Evolutionary conservation across 2,329 filamentous ascomycete species (phyloP).

Genomic region (Cladosporium sp.): DNA sequence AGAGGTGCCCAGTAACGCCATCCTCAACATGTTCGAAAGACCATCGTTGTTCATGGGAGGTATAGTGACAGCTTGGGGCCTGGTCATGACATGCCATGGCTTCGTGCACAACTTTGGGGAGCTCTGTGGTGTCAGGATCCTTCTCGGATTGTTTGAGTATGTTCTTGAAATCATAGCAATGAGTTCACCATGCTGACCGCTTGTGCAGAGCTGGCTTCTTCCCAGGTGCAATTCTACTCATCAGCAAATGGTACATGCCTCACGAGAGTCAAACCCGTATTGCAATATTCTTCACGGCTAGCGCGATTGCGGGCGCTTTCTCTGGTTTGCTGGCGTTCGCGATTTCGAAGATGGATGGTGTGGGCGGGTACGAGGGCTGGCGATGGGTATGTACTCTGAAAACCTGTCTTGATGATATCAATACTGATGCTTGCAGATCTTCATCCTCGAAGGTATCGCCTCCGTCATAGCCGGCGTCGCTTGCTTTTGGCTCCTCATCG

Average conservation of each 20-base stretch:
- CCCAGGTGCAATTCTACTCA: constrained; percentile 42
- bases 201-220: constrained; percentile 57
- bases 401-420: too few species aligned
- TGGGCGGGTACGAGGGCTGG: constrained; percentile 43
- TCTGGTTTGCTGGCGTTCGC: constrained; percentile 53
- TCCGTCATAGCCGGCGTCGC: constrained; percentile 44
- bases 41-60: constrained; percentile 40
- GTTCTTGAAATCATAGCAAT: constrained; percentile 31
- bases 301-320: constrained; percentile 51
- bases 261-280: constrained; percentile 36
- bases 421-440: constrained; percentile 5
- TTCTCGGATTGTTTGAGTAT: constrained; percentile 38
- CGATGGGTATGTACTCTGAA: constrained; percentile 20
- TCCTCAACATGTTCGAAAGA: constrained; percentile 49
- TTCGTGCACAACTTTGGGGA: constrained; percentile 49
- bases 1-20: constrained; percentile 47
- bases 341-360: constrained; percentile 43
- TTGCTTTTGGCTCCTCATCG: constrained; percentile 47
- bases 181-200: constrained; percentile 42
- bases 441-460: constrained; percentile 27
- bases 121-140: constrained; percentile 37
- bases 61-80: constrained; percentile 36
- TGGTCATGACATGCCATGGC: constrained; percentile 42
- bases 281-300: constrained; percentile 30
- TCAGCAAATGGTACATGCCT: constrained; percentile 36